phyloP scores from a whole-genome alignment of 192 early-diverging fungal genomes.

The Irineochytrium annulatum region DNA sequence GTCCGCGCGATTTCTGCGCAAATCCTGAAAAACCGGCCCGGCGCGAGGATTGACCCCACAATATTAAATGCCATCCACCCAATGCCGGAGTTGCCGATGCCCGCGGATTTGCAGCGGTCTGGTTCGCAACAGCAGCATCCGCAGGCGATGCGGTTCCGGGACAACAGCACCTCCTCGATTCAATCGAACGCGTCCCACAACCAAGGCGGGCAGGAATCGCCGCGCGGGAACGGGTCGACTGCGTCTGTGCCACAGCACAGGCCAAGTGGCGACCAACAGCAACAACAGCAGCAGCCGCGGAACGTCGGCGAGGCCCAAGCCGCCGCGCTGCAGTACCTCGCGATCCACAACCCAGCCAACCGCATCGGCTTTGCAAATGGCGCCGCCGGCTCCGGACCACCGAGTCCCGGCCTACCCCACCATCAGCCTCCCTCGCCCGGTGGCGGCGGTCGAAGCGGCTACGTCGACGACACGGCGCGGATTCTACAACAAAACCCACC shows the following conservation, averaged over 20 bases:
- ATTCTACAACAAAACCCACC: conserved; percentile 45
- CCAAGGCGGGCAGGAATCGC: too few relatives aligned
- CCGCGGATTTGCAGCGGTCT: too few relatives aligned
- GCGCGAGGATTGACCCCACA: not conserved
- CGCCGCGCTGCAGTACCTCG: not conserved
- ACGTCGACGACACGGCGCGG: conserved; percentile 48
- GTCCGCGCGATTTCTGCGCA: conserved; percentile 63
- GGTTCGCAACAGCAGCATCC: too few relatives aligned
- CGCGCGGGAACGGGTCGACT: too few relatives aligned
- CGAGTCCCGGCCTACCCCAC: too few relatives aligned
- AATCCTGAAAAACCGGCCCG: conserved; percentile 34
- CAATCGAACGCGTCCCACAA: too few relatives aligned
- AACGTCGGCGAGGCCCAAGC: conserved; percentile 8
- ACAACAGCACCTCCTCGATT: too few relatives aligned
- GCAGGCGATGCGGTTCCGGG: too few relatives aligned
- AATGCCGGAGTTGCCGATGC: not conserved
- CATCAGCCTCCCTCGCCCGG: too few relatives aligned
- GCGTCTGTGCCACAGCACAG: not conserved
- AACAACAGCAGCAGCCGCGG: not conserved
- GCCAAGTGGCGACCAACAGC: conserved; percentile 1
- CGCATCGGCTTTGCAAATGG: not conserved
- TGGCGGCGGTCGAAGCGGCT: not conserved
- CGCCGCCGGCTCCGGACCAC: too few relatives aligned
- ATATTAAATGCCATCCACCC: too few relatives aligned
- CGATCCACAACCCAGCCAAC: not conserved